Evolutionary conservation across 495 filamentous ascomycete genomes (phyloP).

Genomic region (Bacidia rubella): DNA sequence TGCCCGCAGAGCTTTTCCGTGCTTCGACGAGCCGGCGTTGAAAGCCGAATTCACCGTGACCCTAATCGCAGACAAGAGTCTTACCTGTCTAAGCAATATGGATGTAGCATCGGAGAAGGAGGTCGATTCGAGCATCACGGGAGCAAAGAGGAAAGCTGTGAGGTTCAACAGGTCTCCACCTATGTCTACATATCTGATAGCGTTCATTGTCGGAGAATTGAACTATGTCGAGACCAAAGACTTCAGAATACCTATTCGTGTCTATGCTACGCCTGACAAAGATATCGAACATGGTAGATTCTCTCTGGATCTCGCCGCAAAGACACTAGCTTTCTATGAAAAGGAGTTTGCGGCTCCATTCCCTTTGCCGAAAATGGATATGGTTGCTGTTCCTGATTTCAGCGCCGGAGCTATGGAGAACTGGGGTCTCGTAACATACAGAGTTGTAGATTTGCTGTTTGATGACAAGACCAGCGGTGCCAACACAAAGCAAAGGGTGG

Average conservation of each 20-base stretch:
- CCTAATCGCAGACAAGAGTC: slow-evolving; percentile 45
- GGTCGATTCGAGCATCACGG: slow-evolving; percentile 32
- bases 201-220: slow-evolving; percentile 55
- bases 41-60: slow-evolving; percentile 56
- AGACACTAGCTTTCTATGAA: slow-evolving; percentile 39
- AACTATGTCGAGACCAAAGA: slow-evolving; percentile 50
- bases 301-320: slow-evolving; percentile 49
- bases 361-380: slow-evolving; percentile 82
- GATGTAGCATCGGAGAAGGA: slow-evolving; percentile 46
- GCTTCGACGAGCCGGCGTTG: slow-evolving; percentile 58
- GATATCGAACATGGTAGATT: slow-evolving; percentile 54
- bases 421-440: slow-evolving; percentile 94
- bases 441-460: slow-evolving; percentile 78
- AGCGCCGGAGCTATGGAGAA: slow-evolving; percentile 96
- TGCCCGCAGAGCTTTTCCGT: slow-evolving; percentile 52
- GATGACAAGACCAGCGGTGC: slow-evolving; percentile 87
- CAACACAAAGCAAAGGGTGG: slow-evolving; percentile 84
- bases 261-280: slow-evolving; percentile 49
- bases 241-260: slow-evolving; percentile 51
- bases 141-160: slow-evolving; percentile 46
- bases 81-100: slow-evolving; percentile 59
- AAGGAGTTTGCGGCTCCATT: slow-evolving; percentile 41
- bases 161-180: slow-evolving; percentile 52
- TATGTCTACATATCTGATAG: slow-evolving; percentile 58
- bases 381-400: slow-evolving; percentile 95